Percentiles rank a stretch among this genome's conserved stretches.
Evolutionary conservation across 768 basidiomycete genomes (phyloP).

Genomic region (Agaricus blazei): DNA sequence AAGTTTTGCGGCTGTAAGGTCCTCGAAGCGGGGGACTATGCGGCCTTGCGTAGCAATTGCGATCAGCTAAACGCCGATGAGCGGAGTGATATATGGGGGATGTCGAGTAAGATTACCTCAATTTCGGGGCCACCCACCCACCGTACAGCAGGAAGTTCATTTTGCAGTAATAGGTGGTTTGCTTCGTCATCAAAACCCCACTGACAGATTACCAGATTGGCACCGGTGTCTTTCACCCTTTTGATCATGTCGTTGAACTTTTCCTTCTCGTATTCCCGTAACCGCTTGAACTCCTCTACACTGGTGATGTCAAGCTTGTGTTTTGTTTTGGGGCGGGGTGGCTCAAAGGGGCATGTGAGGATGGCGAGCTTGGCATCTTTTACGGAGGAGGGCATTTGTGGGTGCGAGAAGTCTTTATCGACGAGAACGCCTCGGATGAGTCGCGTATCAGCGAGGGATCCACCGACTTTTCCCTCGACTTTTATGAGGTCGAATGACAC

Average conservation of each 20-base stretch:
- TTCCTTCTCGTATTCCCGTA: constrained; percentile 91
- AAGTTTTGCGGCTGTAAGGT: constrained; percentile 85
- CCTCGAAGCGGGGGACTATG: constrained; percentile 97
- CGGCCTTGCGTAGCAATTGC: constrained; percentile 98
- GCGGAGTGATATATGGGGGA: neutral
- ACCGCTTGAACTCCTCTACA: constrained; percentile 95
- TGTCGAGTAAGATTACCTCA: constrained; percentile 50
- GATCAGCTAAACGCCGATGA: constrained; percentile 60
- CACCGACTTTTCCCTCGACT: constrained; percentile 98
- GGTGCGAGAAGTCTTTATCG: constrained; percentile 99
- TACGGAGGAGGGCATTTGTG: constrained; percentile 91
- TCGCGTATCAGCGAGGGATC: constrained; percentile 90
- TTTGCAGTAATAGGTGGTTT: constrained; percentile 97
- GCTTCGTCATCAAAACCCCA: constrained; percentile 99
- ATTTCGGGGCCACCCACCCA: constrained; percentile 99
- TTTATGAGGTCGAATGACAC: constrained; percentile 98
- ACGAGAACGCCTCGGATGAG: constrained; percentile 97
- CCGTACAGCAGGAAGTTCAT: constrained; percentile 92
- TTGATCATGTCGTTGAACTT: constrained; percentile 98
- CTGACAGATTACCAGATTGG: constrained; percentile 98
- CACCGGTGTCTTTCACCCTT: constrained; percentile 92
- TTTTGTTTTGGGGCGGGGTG: constrained; percentile 98
- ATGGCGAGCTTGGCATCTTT: constrained; percentile 91
- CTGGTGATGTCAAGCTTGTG: constrained; percentile 96
- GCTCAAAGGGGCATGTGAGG: constrained; percentile 98